These are phyloP conservation scores for Candida nonsorbophila DNA, from an alignment of 805 yeast genomes.

Conservation along the genomic window DNA sequence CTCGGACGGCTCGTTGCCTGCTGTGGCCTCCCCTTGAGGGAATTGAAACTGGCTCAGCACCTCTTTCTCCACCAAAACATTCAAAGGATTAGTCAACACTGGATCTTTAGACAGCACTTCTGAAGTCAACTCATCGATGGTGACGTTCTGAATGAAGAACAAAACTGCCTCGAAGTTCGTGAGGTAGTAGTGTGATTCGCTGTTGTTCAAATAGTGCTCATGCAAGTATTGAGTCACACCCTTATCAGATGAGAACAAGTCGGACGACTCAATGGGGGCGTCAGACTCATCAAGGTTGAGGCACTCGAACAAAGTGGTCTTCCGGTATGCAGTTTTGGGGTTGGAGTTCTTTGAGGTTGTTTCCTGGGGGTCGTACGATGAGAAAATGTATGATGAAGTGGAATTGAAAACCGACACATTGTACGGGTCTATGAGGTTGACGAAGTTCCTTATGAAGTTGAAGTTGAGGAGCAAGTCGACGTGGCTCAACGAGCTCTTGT, in stretches of 20 bases:
- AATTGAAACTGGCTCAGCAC: conserved; percentile 20
- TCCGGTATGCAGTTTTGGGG: conserved; percentile 5
- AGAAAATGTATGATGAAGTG: conserved; percentile 4
- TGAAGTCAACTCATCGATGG: conserved; percentile 21
- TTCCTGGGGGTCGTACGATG: conserved; percentile 17
- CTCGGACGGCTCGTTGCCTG: background rate
- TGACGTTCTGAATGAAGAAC: conserved; percentile 30
- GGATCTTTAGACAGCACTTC: conserved; percentile 7
- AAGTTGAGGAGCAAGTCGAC: conserved; percentile 30
- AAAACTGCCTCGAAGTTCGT: conserved; percentile 40
- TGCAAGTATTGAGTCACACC: conserved; percentile 23
- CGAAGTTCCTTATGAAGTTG: conserved; percentile 30
- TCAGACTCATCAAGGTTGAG: conserved; percentile 17
- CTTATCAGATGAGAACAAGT: conserved; percentile 25
- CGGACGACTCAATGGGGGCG: conserved; percentile 3
- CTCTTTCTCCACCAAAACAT: conserved; percentile 26
- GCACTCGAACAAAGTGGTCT: conserved; percentile 21
- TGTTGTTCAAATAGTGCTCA: conserved; percentile 25
- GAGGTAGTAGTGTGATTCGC: conserved; percentile 33
- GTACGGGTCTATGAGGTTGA: conserved; percentile 27
- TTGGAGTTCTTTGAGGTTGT: conserved; percentile 2
- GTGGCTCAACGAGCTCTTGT: conserved; percentile 15
- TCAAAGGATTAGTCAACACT: conserved; percentile 16
- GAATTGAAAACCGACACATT: conserved; percentile 8
- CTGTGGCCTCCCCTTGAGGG: conserved; percentile 14